Conservation (phyloP, 1,139 yeast species). For the Saccharomyces uvarum region DNA sequence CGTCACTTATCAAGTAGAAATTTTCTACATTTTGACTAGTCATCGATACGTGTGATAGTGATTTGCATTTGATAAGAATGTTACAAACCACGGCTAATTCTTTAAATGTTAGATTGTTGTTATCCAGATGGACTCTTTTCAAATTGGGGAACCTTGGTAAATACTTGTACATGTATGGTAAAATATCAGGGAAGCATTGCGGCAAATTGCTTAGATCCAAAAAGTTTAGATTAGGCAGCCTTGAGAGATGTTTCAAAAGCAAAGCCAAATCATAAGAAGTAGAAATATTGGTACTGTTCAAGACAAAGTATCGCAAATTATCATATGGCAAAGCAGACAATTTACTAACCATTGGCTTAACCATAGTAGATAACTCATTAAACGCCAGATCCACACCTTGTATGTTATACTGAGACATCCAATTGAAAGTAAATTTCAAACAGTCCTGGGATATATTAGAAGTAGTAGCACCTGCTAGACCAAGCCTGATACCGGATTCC, state of each 20-base stretch:
- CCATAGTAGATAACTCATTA: conserved; percentile 56
- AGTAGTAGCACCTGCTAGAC: conserved; percentile 4
- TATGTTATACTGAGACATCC: conserved; percentile 54
- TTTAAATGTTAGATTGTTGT: conserved; percentile 54
- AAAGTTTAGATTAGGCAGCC: conserved; percentile 53
- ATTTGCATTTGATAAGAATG: conserved; percentile 57
- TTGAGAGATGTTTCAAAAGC: conserved; percentile 44
- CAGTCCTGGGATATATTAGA: conserved; percentile 46
- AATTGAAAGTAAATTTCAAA: conserved; percentile 47
- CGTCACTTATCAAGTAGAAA: not conserved
- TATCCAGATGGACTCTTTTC: conserved; percentile 70
- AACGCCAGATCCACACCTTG: conserved; percentile 82
- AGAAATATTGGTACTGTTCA: conserved; percentile 57
- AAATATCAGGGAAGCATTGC: conserved; percentile 61
- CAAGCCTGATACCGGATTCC: conserved; percentile 6
- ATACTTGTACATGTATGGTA: conserved; percentile 52
- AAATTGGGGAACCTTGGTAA: conserved; percentile 61
- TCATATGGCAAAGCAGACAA: conserved; percentile 19
- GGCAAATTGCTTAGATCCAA: conserved; percentile 74
- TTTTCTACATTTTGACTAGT: conserved; percentile 21
- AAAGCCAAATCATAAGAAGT: conserved; percentile 49
- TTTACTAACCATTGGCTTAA: conserved; percentile 36
- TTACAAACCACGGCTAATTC: conserved; percentile 51
- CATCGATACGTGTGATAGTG: conserved; percentile 63
- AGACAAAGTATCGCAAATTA: conserved; percentile 46